These are phyloP conservation scores for Phytophthora lateralis DNA, from an alignment of 352 stramenopile species.

Conservation along the genomic window DNA sequence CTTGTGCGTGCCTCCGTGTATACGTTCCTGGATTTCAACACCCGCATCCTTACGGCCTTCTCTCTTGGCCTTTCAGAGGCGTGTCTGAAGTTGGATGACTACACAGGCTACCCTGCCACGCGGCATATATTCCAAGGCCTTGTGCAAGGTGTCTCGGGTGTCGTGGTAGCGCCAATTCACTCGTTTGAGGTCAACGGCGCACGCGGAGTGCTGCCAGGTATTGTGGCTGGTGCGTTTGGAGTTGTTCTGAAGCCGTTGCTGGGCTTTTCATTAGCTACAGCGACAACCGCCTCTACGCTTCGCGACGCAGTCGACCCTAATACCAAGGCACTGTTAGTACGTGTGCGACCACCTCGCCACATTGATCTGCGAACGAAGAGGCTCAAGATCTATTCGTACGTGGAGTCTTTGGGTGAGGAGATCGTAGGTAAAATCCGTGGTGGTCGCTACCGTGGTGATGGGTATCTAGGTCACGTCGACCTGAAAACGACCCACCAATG, in stretches of 20 bases:
- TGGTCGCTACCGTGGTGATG: slow-evolving; percentile 76
- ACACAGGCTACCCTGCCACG: slow-evolving; percentile 85
- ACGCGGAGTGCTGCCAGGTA: slow-evolving; percentile 73
- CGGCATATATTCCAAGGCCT: slow-evolving; percentile 89
- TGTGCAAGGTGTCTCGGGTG: slow-evolving; percentile 81
- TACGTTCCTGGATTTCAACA: slow-evolving; percentile 87
- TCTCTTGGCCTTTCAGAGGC: slow-evolving; percentile 84
- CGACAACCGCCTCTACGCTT: slow-evolving; percentile 73
- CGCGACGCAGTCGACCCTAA: slow-evolving; percentile 82
- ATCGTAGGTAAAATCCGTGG: slow-evolving; percentile 83
- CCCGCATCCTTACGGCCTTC: slow-evolving; percentile 83
- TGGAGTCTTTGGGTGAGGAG: slow-evolving; percentile 88
- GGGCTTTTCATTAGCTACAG: slow-evolving; percentile 75
- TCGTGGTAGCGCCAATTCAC: slow-evolving; percentile 86
- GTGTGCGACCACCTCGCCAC: slow-evolving; percentile 75
- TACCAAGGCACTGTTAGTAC: slow-evolving; percentile 80
- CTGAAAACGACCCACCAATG: slow-evolving; percentile 75
- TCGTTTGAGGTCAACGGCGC: slow-evolving; percentile 81
- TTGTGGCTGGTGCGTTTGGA: slow-evolving; percentile 81
- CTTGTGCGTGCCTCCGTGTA: slow-evolving; percentile 86
- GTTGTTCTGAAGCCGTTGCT: slow-evolving; percentile 84
- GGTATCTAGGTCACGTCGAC: slow-evolving; percentile 84
- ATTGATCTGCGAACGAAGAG: slow-evolving; percentile 82
- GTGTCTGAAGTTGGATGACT: slow-evolving; percentile 88
- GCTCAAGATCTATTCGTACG: slow-evolving; percentile 88